Conservation (phyloP, 768 basidiomycete species). For the Suillus occidentalis region DNA sequence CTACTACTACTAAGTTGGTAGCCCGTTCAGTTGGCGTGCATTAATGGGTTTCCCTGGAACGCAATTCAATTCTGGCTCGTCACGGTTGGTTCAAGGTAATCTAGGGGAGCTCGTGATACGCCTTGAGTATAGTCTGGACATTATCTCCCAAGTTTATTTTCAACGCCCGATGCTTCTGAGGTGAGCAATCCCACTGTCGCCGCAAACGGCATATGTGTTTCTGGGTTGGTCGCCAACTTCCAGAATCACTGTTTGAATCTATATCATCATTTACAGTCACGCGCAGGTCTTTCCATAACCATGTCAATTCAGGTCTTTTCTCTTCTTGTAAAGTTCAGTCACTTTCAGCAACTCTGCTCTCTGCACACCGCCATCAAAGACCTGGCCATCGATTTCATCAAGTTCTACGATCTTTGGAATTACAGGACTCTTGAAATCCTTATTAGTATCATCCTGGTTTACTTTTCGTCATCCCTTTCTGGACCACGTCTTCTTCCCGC, state of each 20-base stretch:
- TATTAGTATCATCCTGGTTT: background rate
- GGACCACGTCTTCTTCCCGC: background rate
- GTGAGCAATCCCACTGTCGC: background rate
- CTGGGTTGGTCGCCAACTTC: background rate
- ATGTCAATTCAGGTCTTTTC: background rate
- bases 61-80: background rate
- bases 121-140: too few relatives aligned
- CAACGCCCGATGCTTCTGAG: background rate
- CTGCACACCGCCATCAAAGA: background rate
- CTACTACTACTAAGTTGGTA: too few relatives aligned
- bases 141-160: background rate
- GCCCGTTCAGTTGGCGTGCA: background rate
- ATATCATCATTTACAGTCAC: too few relatives aligned
- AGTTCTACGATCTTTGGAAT: background rate
- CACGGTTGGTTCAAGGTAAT: background rate
- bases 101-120: background rate
- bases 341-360: background rate
- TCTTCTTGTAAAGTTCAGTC: background rate
- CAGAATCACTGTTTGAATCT: background rate
- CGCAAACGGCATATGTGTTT: background rate
- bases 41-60: background rate
- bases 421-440: too few relatives aligned
- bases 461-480: background rate
- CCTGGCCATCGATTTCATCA: background rate
- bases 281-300: background rate